Evolutionary conservation across 2,329 filamentous ascomycete genomes (phyloP), one percentile per base, ranked within the genome.

Genomic region (Talaromyces sp.): DNA sequence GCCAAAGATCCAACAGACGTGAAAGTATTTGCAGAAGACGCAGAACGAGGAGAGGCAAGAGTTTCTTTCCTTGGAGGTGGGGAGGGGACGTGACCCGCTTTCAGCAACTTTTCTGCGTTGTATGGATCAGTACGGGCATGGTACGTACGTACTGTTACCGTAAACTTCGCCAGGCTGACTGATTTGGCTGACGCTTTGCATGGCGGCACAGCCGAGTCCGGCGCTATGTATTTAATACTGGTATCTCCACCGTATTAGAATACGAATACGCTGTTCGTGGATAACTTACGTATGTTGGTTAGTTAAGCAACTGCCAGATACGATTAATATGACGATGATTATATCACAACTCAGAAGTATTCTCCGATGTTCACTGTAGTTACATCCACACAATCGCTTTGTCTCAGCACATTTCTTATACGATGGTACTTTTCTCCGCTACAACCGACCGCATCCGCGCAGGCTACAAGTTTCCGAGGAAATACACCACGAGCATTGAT

Each of bases 31-130:
- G 40, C 31, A 39, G 31, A 46, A 15, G 39, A 10, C 31, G 51
- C 36, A 53, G 37, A 33, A 41, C 28, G 50, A 52, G 50, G 21
- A 31, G 41, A 40, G 41, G 31, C 41, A 50, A 52, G 46, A 41
- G 46, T 28, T 46, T 39, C 57, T 56, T 48, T 37, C 33, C 41
- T 46, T 35, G 53, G 39, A 59, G 57, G 57, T 59, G 57, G 57
- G 52, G 57, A 56, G 31, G 37, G 40, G 50, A 45, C 8, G 37
- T 36, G 21, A 48, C 52, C 55, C 48, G 45, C 55, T 57, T 56
- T 19, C 45, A 41, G 54, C 35, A 48, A 25, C 43, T 46, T 46
- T 46, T 46, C 28, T 5, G 43, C 31, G 31, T 13, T 53, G 36
- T 50, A 43, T 21, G 39, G 28, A 36, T 54, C 36, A 10, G 52